These are phyloP conservation scores for Vicia sativa DNA, from an alignment of 306 rosid species.

Conservation along the genomic window DNA sequence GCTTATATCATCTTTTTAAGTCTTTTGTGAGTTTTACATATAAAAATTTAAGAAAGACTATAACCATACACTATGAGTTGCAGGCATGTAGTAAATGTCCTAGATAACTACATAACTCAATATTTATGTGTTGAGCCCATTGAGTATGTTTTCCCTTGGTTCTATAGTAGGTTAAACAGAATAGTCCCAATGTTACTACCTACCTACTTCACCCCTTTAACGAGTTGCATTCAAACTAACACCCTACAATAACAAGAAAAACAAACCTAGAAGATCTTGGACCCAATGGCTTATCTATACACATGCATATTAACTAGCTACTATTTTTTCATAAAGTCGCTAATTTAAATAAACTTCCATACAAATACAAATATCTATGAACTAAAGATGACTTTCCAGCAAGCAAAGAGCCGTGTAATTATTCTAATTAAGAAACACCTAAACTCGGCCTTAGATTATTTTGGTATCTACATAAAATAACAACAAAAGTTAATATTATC, in stretches of 20 bases:
- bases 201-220: neutral
- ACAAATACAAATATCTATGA: constrained; percentile 1
- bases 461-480: constrained; percentile 13
- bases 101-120: neutral
- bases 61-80: neutral
- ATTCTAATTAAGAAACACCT: neutral
- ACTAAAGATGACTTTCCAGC: neutral
- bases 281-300: constrained; percentile 2
- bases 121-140: constrained; percentile 12
- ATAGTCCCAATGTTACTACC: constrained; percentile 1
- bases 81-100: neutral
- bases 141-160: constrained; percentile 7
- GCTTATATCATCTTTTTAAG: constrained; percentile 10
- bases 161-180: constrained; percentile 20
- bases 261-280: neutral
- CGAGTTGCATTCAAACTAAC: constrained; percentile 5
- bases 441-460: neutral
- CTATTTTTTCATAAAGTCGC: neutral
- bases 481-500: neutral
- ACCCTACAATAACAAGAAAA: constrained; percentile 10
- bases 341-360: neutral
- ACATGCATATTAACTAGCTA: no score
- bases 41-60: constrained; percentile 6
- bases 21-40: constrained; percentile 26
- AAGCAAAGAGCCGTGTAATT: neutral